Conservation (phyloP, 345 rosid genomes). For the Nasturtium officinale region DNA sequence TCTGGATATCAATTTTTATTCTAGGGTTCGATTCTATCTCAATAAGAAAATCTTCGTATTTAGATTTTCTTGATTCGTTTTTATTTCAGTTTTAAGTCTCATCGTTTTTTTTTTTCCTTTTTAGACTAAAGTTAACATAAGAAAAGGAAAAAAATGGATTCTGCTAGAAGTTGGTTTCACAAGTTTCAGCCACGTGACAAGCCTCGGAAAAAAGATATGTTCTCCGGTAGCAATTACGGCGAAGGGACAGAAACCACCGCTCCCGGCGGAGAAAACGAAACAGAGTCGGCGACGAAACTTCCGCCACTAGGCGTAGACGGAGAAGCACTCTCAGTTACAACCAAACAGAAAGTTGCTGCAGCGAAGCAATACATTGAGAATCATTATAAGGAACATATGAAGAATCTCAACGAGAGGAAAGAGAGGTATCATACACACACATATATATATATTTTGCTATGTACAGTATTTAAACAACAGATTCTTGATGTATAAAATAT, state of each 20-base stretch:
- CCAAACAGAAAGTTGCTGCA: slow-evolving; percentile 75
- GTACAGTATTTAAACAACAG: neutral
- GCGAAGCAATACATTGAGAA: slow-evolving; percentile 81
- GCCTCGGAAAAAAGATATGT: slow-evolving; percentile 46
- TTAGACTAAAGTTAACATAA: neutral
- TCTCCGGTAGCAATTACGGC: slow-evolving; percentile 27
- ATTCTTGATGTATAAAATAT: neutral
- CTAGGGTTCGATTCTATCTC: neutral
- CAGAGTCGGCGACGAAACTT: slow-evolving; percentile 11
- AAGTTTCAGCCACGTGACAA: slow-evolving; percentile 70
- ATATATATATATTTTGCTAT: no score
- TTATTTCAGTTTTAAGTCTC: neutral
- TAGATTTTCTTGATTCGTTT: neutral
- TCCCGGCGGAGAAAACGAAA: slow-evolving; percentile 32
- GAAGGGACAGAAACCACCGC: slow-evolving; percentile 22
- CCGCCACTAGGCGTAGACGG: slow-evolving; percentile 39
- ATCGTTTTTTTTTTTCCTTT: neutral
- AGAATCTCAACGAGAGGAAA: slow-evolving; percentile 69
- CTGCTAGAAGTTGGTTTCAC: slow-evolving; percentile 72
- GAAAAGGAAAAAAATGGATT: slow-evolving; percentile 52
- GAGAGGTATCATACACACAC: slow-evolving; percentile 52
- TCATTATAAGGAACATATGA: slow-evolving; percentile 78
- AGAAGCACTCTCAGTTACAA: slow-evolving; percentile 53
- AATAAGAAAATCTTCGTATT: neutral
- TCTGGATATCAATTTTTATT: neutral